Base-by-base conservation (phyloP, 768 basidiomycete species). In the Cystofilobasidium capitatum region DNA sequence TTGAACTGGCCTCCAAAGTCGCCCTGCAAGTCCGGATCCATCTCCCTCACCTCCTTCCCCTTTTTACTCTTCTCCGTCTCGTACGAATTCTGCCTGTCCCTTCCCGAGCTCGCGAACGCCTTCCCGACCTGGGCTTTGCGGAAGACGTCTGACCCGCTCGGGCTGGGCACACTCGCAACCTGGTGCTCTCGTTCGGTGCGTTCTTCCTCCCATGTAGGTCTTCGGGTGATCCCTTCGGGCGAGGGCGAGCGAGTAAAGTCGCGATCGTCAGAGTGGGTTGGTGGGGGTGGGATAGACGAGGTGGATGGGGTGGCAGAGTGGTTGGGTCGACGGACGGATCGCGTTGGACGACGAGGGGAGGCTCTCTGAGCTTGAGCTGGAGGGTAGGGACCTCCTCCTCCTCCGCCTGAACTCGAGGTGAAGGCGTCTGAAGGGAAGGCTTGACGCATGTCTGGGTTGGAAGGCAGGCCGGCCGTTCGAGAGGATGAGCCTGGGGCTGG, bases 271-370 rank as follows among this genome's bases (percentile, higher is more conserved):
- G 14, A 7, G 51, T 40, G 29, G 36, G 29, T 26, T 22, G 29
- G 22, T n/a, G n/a, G n/a, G n/a, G n/a, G n/a, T n/a, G n/a, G 9
- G 35, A 5, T 3, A 7, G 44, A 51, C n/a, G 49, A 13, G 49
- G n/a, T 12, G 49, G 49, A 13, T 12, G 58, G 33, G 10, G 58
- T 20, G 22, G 31, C 31, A 8, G 58, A 36, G 31, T 40, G 16
- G 22, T 65, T 57, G 17, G 64, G 64, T 13, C 64, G 57, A 2
- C 64, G 64, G 17, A 59, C 22, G 13, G 64, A 65, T 1, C 64
- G 64, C 16, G 57, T 58, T 12, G 64, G 64, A 0, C 64, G 64
- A 20, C 58, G 64, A 37, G 64, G 64, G 17, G 64, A 59, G 20
- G 54, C 20, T 22, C 31, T 51, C 14, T 33, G 31, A 20, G 8